Base-by-base conservation (phyloP, 805 yeast species). In the Jamesozyma piceae region DNA sequence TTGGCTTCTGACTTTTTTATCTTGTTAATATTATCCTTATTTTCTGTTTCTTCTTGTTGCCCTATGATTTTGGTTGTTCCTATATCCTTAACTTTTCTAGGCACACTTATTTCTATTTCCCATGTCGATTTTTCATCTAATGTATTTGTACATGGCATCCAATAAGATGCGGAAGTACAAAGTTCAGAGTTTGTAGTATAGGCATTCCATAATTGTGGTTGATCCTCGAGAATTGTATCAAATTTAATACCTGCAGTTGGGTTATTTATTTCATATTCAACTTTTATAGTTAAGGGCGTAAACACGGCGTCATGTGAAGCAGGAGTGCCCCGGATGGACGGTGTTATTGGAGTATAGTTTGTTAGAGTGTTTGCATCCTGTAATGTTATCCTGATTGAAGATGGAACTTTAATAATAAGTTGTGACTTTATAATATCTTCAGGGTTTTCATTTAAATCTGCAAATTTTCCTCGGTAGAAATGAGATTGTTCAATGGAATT, bases 101-200 rank as follows among this genome's bases (percentile, higher is more conserved):
- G 95, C 2, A 87, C 78, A 47, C 80, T 77, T n/a, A 92, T 68
- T 55, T 86, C 95, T 9, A 92, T 58, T 48, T 88, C 88, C 97
- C 97, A 92, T 1, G 96, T 82, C 35, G 84, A 82, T 47, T 86
- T 75, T 52, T 88, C 96, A 75, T 89, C 82, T 27, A 88, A 61
- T 36, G 82, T 84, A 49, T 92, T 97, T 5, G 92, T 73, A 58
- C 98, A 92, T 0, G 99, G 99, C 38, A 92, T 83, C 99, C 99
- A 92, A n/a, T 88, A 82, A 2, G 95, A 85, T 0, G 97, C 84
- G 14, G 92, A 77, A 3, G 82, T 72, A 15, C 87, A 86, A 36
- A 80, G 63, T 24, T 86, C 88, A 4, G 85, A 72, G 55, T 90
- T 89, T 1, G 77, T 70, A 0, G 97, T 90, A 61, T 83, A 88